Base-by-base conservation (phyloP, 768 basidiomycete species). In the Suillus placidus region DNA sequence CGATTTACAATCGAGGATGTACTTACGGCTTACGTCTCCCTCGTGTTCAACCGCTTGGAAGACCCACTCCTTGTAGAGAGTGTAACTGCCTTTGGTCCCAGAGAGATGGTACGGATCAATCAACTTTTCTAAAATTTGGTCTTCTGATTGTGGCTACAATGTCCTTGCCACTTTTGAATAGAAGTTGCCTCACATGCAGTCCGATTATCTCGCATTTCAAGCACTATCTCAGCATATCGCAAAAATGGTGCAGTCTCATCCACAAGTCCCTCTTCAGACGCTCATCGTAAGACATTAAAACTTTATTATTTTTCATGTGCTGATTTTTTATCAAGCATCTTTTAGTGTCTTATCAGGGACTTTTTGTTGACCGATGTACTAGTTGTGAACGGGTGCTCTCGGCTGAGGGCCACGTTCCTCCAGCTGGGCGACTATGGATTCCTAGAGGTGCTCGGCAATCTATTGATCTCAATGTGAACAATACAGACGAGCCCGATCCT, bases 111-210 rank as follows among this genome's bases (percentile, higher is more conserved):
- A 68, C 61, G 81, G 32, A 64, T 71, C 57, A 58, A 65, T 14
- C 63, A 61, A 37, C 34, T 34, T 51, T 45, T 55, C 55, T 45
- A 51, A 26, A 26, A 32, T 55, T 49, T 40, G 51, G 32, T 40
- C 51, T 66, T 9, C 58, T 51, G 52, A 42, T 61, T 54, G 58
- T 64, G 66, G 66, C 26, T 43, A 26, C n/a, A 13, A 42, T 34
- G 45, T 30, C 16, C 18, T 40, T 32, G 26, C 56, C 57, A 20
- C 5, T 26, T 7, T 18, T 55, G 43, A 61, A 42, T 67, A 92
- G 90, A 90, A 87, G 78, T 75, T 83, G 37, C 87, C 88, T 4
- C 88, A 92, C 73, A 86, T 86, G 18, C 87, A 90, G 69, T 91
- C 90, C 14, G 85, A 87, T 42, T 93, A 83, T 74, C 72, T 78